These are phyloP conservation scores for Aspergillus proliferans DNA, from an alignment of 2,329 filamentous ascomycete species.

Conservation along the genomic window DNA sequence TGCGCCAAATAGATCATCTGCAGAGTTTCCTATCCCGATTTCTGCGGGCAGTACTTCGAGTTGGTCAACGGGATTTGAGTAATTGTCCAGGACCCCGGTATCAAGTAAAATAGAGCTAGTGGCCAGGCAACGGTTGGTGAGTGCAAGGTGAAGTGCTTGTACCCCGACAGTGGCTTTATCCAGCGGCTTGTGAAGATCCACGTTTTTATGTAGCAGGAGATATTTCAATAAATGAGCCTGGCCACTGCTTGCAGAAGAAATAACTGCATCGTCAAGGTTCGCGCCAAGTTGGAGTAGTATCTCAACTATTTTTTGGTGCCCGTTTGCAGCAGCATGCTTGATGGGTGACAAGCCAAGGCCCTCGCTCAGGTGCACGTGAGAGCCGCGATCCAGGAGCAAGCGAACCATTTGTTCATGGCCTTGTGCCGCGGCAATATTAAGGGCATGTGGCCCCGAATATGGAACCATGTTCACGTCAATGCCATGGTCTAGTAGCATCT, in stretches of 20 bases:
- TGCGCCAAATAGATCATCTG: too few species aligned
- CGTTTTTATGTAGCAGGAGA: neutral
- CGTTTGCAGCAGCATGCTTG: neutral
- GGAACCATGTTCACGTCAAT: neutral
- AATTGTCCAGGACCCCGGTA: too few species aligned
- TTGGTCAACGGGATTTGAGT: too few species aligned
- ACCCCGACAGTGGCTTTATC: too few species aligned
- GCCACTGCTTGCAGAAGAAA: neutral
- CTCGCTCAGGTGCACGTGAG: neutral
- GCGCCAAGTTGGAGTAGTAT: neutral
- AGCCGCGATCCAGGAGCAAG: neutral
- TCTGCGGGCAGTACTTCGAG: too few species aligned
- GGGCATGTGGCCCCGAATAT: neutral
- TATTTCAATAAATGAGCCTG: neutral
- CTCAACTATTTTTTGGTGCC: neutral
- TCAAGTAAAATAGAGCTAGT: too few species aligned
- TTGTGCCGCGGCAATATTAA: neutral
- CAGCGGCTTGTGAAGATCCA: neutral
- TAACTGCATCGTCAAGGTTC: neutral
- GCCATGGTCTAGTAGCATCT: neutral
- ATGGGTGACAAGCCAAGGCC: neutral
- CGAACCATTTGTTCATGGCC: neutral
- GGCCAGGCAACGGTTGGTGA: too few species aligned
- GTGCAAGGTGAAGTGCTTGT: too few species aligned
- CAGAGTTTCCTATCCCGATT: too few species aligned